Evolutionary conservation across 2,329 filamentous ascomycete species (phyloP).

Genomic region (Gaeumannomyces sp.): DNA sequence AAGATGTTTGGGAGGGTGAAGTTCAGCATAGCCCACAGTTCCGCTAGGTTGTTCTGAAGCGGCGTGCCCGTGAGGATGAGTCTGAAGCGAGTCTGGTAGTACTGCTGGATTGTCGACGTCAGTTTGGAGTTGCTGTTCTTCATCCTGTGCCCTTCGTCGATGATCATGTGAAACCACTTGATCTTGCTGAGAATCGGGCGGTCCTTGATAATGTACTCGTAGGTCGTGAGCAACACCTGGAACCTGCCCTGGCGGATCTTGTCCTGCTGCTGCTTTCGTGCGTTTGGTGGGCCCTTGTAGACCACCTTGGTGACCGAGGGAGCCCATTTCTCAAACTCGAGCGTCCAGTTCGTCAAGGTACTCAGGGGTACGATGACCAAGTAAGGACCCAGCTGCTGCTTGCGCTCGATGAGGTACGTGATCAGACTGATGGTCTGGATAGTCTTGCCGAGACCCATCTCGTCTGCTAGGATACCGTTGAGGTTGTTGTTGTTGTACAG

Average conservation of each 20-base stretch:
- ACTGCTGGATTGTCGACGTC: constrained; percentile 87
- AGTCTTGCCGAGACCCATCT: constrained; percentile 99
- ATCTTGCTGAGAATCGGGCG: constrained; percentile 92
- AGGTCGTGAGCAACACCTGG: constrained; percentile 94
- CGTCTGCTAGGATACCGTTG: constrained; percentile 95
- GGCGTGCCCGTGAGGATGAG: constrained; percentile 97
- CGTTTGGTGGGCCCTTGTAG: constrained; percentile 90
- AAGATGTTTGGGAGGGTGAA: constrained; percentile 98
- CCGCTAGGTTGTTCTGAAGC: constrained; percentile 91
- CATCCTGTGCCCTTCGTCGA: constrained; percentile 99
- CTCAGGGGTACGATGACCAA: constrained; percentile 94
- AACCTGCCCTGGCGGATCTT: constrained; percentile 92
- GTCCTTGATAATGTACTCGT: constrained; percentile 99
- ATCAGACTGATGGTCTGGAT: constrained; percentile 98
- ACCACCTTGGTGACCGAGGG: constrained; percentile 80
- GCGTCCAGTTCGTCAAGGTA: constrained; percentile 97
- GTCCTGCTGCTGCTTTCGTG: constrained; percentile 84
- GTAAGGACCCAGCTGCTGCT: constrained; percentile 86
- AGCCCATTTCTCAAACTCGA: constrained; percentile 99
- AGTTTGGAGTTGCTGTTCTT: constrained; percentile 97
- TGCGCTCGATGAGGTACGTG: constrained; percentile 94
- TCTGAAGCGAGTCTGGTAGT: constrained; percentile 91
- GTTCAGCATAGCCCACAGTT: constrained; percentile 97
- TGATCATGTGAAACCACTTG: constrained; percentile 99
- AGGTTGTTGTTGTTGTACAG: constrained; percentile 99